A percentile compares a stretch with the other conserved stretches of the same genome.
Conservation (phyloP, 148 eudicot species). For the Drosera capensis region DNA sequence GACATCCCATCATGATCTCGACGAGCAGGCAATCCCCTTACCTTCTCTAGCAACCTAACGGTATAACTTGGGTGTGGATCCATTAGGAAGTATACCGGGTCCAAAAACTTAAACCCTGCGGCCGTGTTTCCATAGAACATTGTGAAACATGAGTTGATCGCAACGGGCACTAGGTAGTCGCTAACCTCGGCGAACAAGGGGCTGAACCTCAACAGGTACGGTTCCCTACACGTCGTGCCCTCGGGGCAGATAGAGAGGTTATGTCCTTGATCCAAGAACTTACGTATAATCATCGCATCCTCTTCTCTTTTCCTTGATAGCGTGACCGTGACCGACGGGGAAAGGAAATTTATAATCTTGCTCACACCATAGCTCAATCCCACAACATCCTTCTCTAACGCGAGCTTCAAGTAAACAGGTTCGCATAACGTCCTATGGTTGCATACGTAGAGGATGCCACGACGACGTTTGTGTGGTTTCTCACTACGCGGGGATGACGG, state of each 20-base stretch:
- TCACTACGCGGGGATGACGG: background rate
- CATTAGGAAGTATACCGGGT: conserved; percentile 27
- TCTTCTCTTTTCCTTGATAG: conserved; percentile 9
- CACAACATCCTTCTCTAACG: no score
- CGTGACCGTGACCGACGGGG: conserved; percentile 11
- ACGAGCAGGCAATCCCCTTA: conserved; percentile 6
- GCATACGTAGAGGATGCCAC: background rate
- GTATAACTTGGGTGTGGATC: conserved; percentile 24
- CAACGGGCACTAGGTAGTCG: conserved; percentile 20
- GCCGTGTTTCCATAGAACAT: conserved; percentile 35
- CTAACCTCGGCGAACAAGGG: conserved; percentile 26
- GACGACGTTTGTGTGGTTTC: background rate
- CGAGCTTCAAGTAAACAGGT: background rate
- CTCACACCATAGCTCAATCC: no score
- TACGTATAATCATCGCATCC: conserved; percentile 13
- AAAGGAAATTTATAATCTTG: no score
- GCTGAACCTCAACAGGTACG: conserved; percentile 17
- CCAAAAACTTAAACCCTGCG: conserved; percentile 33
- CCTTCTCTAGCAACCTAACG: conserved; percentile 28
- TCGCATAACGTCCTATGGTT: background rate
- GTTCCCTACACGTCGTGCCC: conserved; percentile 26
- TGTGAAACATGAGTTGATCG: conserved; percentile 11
- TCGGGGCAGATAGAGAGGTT: conserved; percentile 11
- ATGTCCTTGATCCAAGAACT: conserved; percentile 4
- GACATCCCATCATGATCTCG: conserved; percentile 17